A percentile compares a stretch with the other conserved stretches of the same genome.
phyloP scores from a whole-genome alignment of 2,329 filamentous ascomycete species.

The Ilyonectria sp. region DNA sequence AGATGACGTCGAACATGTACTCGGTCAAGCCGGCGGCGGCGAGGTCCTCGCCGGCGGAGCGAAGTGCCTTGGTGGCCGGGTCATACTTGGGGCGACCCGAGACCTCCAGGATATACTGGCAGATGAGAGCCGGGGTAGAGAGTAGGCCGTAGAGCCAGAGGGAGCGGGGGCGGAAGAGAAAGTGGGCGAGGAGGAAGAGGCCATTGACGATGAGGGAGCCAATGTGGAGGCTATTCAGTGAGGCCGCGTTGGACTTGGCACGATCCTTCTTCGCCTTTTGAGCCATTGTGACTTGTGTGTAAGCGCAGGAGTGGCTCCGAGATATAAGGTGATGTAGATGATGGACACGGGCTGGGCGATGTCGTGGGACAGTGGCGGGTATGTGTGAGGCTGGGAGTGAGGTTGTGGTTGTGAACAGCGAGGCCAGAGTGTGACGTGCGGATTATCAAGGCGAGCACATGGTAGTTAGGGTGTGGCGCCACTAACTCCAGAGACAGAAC shows the following conservation, averaged over 20 bases:
- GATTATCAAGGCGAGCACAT: constrained; percentile 8
- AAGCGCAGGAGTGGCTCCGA: background rate
- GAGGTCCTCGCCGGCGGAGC: constrained; percentile 87
- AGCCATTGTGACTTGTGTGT: constrained; percentile 61
- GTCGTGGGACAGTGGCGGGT: constrained; percentile 3
- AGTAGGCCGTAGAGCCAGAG: constrained; percentile 79
- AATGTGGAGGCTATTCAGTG: constrained; percentile 86
- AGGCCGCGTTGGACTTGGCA: constrained; percentile 83
- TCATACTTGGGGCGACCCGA: constrained; percentile 85
- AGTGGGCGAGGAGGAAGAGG: constrained; percentile 81
- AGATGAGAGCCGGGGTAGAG: constrained; percentile 80
- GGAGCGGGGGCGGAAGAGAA: constrained; percentile 76
- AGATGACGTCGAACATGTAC: constrained; percentile 97
- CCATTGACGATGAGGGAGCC: constrained; percentile 80
- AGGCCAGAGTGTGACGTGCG: constrained; percentile 25
- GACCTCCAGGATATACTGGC: constrained; percentile 89
- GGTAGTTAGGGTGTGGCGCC: constrained; percentile 15
- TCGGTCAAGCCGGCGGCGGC: constrained; percentile 91
- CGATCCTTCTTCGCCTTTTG: constrained; percentile 76
- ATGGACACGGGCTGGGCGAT: background rate
- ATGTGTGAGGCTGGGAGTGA: background rate
- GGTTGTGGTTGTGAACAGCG: constrained; percentile 22
- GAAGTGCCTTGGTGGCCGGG: constrained; percentile 75
- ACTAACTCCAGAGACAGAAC: constrained; percentile 18
- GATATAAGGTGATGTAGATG: background rate